Percentiles rank a stretch among this genome's conserved stretches.
These are phyloP conservation scores for Eucalyptus guilfoylei DNA, from an alignment of 345 rosid genomes.

Conservation along the genomic window DNA sequence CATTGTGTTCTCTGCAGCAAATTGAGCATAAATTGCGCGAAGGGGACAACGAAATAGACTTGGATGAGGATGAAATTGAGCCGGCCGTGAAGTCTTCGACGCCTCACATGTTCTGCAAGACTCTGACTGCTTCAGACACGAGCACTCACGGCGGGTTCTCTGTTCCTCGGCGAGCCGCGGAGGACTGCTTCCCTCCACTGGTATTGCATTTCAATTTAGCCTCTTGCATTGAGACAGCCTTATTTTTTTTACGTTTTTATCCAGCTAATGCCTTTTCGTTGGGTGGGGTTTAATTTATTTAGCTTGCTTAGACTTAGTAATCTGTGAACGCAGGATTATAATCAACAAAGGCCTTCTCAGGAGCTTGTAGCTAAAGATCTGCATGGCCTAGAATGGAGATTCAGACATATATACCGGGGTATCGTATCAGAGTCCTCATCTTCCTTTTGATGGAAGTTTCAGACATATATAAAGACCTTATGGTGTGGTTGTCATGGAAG, in stretches of 20 bases:
- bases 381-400: conserved; percentile 92
- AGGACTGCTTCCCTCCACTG: conserved; percentile 99
- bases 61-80: conserved; percentile 64
- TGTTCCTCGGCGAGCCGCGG: conserved; percentile 98
- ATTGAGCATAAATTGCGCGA: conserved; percentile 45
- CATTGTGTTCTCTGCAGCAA: conserved; percentile 13
- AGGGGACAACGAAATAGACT: conserved; percentile 32
- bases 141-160: conserved; percentile 99
- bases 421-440: not conserved
- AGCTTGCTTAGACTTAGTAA: not conserved
- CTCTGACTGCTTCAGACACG: conserved; percentile 97
- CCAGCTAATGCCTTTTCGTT: not conserved
- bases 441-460: not conserved
- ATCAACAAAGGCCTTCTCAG: conserved; percentile 93
- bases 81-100: conserved; percentile 46
- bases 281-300: not conserved
- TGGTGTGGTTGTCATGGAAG: not conserved
- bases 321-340: conserved; percentile 59
- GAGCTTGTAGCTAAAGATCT: conserved; percentile 97
- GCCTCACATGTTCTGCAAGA: conserved; percentile 98
- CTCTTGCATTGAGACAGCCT: not conserved
- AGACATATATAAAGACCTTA: no score
- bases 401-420: conserved; percentile 96
- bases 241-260: not conserved
- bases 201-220: conserved; percentile 18